Evolutionary conservation across 345 rosid genomes (phyloP), one percentile per base, ranked within the genome.

Genomic region (Jatropha curcas): DNA sequence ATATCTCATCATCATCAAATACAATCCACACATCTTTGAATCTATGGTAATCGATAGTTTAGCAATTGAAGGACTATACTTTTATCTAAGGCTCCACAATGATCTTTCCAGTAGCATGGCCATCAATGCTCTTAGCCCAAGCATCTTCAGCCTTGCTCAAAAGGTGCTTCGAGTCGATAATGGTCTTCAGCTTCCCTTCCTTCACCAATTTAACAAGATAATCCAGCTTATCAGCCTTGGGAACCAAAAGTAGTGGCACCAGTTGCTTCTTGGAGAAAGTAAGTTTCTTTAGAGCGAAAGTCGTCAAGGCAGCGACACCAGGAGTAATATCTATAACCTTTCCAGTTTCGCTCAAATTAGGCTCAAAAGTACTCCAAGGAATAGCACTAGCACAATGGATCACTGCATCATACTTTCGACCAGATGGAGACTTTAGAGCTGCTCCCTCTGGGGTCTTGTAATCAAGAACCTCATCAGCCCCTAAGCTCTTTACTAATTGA

Each of bases 401-500:
- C 41, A 77, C 81, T 11, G 72, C 76, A 55, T 77, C 81, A 43
- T 77, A 77, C 72, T 67, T 77, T 20, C 62, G 67, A 31, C 81
- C 81, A 41, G 81, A 77, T 9, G 81, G 81, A 58, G 76, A 72
- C 66, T 43, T 58, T 22, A 77, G 69, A 53, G 81, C 62, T 61
- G 76, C 76, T 25, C 81, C 81, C 11, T 72, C 70, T 2, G 81
- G 70, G 30, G 76, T 72, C 57, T 45, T 77, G 77, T 77, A 77
- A 48, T 77, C 76, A 9, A 77, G 81, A 67, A 77, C 76, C 73
- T 77, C 81, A 19, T 77, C 73, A 48, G 81, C 81, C 4, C 81
- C 81, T 30, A 77, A 55, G 34, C 76, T 72, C 73, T 72, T 77
- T 4, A 77, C 81, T 2, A 77, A 27, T 4, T 77, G 76, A 3